phyloP scores from a whole-genome alignment of 2,329 filamentous ascomycete species.

The Pseudogymnoascus sp. region DNA sequence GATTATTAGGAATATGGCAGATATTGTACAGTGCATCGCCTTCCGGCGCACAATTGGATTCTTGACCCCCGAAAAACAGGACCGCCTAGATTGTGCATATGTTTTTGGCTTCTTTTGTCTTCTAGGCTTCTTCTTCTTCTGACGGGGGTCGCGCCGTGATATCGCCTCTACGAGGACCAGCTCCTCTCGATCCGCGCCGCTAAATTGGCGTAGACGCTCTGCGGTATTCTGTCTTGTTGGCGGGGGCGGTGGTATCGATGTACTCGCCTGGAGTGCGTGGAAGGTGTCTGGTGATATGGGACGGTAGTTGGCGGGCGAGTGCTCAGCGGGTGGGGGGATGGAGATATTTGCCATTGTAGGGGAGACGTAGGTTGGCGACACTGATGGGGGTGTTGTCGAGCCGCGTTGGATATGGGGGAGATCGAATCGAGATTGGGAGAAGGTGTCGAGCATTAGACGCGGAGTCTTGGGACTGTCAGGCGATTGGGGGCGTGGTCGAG shows the following conservation, averaged over 20 bases:
- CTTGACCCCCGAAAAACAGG: slow-evolving; percentile 44
- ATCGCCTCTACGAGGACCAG: not conserved
- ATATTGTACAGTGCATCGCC: slow-evolving; percentile 55
- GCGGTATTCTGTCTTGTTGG: slow-evolving; percentile 14
- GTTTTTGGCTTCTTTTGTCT: slow-evolving; percentile 26
- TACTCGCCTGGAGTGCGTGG: slow-evolving; percentile 10
- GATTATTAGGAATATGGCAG: slow-evolving; percentile 36
- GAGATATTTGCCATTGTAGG: not conserved
- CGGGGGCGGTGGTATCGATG: slow-evolving; percentile 11
- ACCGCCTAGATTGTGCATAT: slow-evolving; percentile 16
- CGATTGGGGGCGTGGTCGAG: slow-evolving; percentile 19
- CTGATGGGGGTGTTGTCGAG: slow-evolving; percentile 30
- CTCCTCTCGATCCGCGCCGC: slow-evolving; percentile 10
- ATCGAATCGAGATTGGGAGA: slow-evolving; percentile 37
- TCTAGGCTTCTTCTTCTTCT: slow-evolving; percentile 22
- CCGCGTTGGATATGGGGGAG: slow-evolving; percentile 37
- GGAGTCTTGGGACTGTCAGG: slow-evolving; percentile 43
- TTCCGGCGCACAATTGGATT: slow-evolving; percentile 48
- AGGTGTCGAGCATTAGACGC: slow-evolving; percentile 32
- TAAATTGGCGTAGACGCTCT: slow-evolving; percentile 16
- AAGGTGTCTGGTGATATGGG: slow-evolving; percentile 15
- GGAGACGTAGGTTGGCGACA: not conserved
- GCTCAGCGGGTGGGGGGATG: slow-evolving; percentile 5
- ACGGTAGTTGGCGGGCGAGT: slow-evolving; percentile 15
- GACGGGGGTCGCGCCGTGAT: not conserved